Conservation (phyloP, 1,284 basidiomycete species). For the Stygiomarasmius scandens region DNA sequence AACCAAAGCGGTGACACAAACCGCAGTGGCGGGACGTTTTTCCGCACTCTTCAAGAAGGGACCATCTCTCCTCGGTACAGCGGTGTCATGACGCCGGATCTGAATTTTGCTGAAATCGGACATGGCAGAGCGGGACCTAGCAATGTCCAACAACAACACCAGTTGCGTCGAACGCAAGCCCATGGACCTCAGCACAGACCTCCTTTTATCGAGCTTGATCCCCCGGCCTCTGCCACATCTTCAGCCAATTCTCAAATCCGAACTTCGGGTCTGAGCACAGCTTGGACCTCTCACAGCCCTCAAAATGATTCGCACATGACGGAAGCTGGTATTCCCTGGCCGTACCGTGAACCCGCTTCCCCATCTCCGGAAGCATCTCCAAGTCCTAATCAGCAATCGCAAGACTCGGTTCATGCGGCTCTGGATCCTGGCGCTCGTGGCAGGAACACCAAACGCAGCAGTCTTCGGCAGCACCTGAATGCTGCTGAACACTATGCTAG, state of each 20-base stretch:
- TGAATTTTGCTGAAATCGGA: constrained; percentile 76
- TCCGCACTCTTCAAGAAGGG: constrained; percentile 58
- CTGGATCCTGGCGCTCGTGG: constrained; percentile 36
- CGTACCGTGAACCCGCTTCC: constrained; percentile 33
- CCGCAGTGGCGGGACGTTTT: constrained; percentile 64
- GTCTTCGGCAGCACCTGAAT: constrained; percentile 63
- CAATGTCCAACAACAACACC: constrained; percentile 12
- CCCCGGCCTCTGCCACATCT: background rate
- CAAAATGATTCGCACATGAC: background rate
- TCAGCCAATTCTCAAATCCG: background rate
- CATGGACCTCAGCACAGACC: constrained; percentile 20
- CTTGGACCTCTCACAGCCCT: background rate
- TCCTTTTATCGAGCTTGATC: constrained; percentile 21
- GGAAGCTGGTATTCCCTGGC: constrained; percentile 26
- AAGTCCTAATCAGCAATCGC: constrained; percentile 21
- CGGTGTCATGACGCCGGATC: constrained; percentile 70
- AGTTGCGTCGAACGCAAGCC: constrained; percentile 22
- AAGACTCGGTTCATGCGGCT: constrained; percentile 45
- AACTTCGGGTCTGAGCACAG: background rate
- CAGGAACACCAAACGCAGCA: constrained; percentile 58
- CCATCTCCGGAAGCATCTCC: constrained; percentile 13
- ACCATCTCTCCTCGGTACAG: constrained; percentile 44
- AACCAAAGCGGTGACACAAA: constrained; percentile 56
- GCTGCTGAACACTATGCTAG: constrained; percentile 70
- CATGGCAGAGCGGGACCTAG: constrained; percentile 54